phyloP scores from a whole-genome alignment of 257 asterid species.

The Penstemon barbatus region DNA sequence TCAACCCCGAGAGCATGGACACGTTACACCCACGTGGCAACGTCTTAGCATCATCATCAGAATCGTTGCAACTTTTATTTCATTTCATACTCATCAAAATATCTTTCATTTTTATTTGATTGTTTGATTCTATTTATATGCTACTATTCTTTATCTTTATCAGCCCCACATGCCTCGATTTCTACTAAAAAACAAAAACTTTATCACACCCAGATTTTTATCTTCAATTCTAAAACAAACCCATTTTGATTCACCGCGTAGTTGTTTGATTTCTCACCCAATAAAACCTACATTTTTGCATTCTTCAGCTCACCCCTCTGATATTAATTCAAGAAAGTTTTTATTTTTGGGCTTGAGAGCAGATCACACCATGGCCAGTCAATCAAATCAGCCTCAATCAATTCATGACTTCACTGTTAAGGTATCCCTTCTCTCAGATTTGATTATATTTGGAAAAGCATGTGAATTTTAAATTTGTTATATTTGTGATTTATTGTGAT shows the following conservation, averaged over 20 bases:
- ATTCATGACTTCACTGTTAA: constrained; percentile 83
- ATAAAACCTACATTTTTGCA: constrained; percentile 13
- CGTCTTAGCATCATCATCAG: background rate
- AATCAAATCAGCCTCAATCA: constrained; percentile 63
- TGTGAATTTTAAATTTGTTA: too few species aligned
- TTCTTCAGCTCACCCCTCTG: background rate
- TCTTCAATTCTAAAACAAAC: constrained; percentile 26
- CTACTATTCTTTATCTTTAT: background rate
- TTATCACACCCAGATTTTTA: constrained; percentile 5
- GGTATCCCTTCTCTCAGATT: constrained; percentile 37
- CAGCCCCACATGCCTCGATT: constrained; percentile 21
- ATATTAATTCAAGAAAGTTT: background rate
- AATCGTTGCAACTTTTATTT: background rate
- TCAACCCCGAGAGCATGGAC: background rate
- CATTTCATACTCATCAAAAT: background rate
- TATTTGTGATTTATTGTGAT: too few species aligned
- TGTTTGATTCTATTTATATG: background rate
- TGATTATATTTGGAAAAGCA: too few species aligned
- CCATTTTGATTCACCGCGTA: constrained; percentile 32
- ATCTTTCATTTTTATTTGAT: background rate
- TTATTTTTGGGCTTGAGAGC: constrained; percentile 22
- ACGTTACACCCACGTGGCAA: constrained; percentile 3
- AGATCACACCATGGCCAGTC: constrained; percentile 55
- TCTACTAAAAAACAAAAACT: background rate
- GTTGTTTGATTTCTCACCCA: constrained; percentile 11